Base-by-base conservation (phyloP, 495 filamentous ascomycete genomes). In the Hypoxylon perforatum region DNA sequence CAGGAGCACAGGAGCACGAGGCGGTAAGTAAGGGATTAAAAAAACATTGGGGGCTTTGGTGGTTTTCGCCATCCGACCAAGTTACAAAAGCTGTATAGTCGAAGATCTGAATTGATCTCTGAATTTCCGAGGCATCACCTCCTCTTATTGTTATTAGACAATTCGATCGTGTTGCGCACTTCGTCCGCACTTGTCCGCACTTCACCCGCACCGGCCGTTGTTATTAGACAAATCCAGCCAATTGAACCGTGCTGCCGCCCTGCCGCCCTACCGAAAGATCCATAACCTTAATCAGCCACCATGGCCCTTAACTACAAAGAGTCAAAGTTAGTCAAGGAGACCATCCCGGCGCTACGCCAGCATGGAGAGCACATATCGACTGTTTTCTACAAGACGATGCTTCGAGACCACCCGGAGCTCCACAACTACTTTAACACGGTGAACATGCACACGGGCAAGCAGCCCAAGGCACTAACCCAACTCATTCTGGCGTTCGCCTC, bases 341-440 rank as follows among this genome's bases (percentile, higher is more conserved):
- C 81, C 23, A 69, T 83, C 54, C 79, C 81, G 15, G 74, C 78
- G 9, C 80, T 92, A 1, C 80, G 82, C 14, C 80, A 87, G 62
- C 85, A 92, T 76, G 90, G 90, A 67, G 78, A 81, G 54, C 81
- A 81, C 53, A 91, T 92, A 76, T 88, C 88, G 4, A 82, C 78
- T 28, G 77, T 81, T 59, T 91, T 92, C 77, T 92, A 92, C 80
- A 78, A 79, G 63, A 87, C 85, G 72, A 85, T 92, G 83, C 78
- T 92, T 10, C 73, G 66, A 18, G 87, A 85, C 23, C 80, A 90
- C 65, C 90, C 90, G 0, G 81, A 85, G 46, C 83, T 92, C 8
- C 83, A 88, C 63, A 81, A 84, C 66, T 79, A 89, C 71, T 92
- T 92, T 84, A 92, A 91, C 78, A 82, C 76, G 51, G 80, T 88